Base-by-base conservation (phyloP, 805 yeast species). In the Saccharomycopsis microspora region DNA sequence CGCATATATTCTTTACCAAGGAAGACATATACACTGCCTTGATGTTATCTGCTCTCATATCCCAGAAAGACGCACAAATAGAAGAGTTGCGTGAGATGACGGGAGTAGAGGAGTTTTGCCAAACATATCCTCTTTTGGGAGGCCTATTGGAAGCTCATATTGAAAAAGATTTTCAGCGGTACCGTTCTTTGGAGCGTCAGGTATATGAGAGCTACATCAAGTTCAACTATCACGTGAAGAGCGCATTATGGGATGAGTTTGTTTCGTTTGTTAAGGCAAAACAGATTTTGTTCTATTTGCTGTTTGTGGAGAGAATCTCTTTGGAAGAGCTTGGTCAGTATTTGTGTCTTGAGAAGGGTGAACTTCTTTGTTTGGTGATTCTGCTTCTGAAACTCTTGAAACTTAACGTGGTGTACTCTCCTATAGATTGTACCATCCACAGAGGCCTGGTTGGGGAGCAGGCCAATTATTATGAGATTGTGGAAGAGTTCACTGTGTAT, bases 251-350 rank as follows among this genome's bases (percentile, higher is more conserved):
- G 19, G 19, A 47, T 28, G 55, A 55, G 4, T 65, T 64, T 58
- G 31, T 45, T 3, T 51, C 49, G 27, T 52, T 65, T 31, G 50
- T 50, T 41, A 50, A 56, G n/a, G 50, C 55, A 3, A 64, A 62
- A 49, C 55, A 59, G 2, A 62, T 61, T 44, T 41, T 58, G 3
- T 54, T 60, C 3, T 70, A 67, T 44, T 53, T 70, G 2, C 63
- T 69, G 0, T 45, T 65, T 10, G 50, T 61, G 32, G 55, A 58
- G 8, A 47, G 47, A 35, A 60, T 58, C 9, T 35, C 55, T 2
- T 35, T 60, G 4, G 42, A 38, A 1, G 60, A 58, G 36, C 46
- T 64, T 49, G 47, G 55, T 10, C 5, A 5, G 5, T 52, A 51
- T 30, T 56, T 64, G 42, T 58, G 58, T 3, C 41, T 56, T 10